These are phyloP conservation scores for Gilbertella persicaria DNA, from an alignment of 371 early-diverging fungal species.

Conservation along the genomic window DNA sequence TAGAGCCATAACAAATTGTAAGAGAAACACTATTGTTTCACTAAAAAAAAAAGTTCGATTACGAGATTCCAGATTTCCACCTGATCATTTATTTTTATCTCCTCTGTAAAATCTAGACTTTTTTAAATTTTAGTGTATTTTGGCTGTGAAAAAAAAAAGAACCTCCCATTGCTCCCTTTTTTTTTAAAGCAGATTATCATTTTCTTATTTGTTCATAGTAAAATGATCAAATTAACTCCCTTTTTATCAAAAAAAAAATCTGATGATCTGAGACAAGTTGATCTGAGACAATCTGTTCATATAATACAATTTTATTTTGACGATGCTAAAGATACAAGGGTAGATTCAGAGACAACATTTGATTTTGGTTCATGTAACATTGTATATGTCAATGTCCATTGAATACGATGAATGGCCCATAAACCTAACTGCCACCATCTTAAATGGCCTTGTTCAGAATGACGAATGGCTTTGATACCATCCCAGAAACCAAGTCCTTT, in stretches of 20 bases:
- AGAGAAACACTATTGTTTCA: too few relatives aligned
- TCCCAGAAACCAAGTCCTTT: conserved; percentile 37
- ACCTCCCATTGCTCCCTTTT: not conserved
- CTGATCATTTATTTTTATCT: conserved; percentile 1
- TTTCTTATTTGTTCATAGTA: too few relatives aligned
- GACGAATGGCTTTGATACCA: conserved; percentile 34
- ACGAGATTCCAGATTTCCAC: conserved; percentile 3
- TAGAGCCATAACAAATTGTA: not conserved
- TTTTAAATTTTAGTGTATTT: not conserved
- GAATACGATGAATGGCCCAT: conserved; percentile 40
- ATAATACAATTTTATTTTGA: not conserved
- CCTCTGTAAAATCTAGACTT: not conserved
- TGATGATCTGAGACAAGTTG: too few relatives aligned
- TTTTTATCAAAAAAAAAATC: not conserved
- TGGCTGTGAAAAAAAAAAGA: too few relatives aligned
- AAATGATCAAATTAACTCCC: too few relatives aligned
- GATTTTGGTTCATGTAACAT: conserved; percentile 45
- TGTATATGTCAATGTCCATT: conserved; percentile 46
- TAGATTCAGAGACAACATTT: conserved; percentile 34
- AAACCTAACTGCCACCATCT: conserved; percentile 39
- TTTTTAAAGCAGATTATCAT: too few relatives aligned
- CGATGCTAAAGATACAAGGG: conserved; percentile 19
- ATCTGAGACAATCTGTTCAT: too few relatives aligned
- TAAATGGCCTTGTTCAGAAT: conserved; percentile 17
- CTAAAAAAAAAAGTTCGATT: not conserved